Evolutionary conservation across 106 monocot genomes (phyloP), one percentile per base, ranked within the genome.

Genomic region (Chionographis japonica): DNA sequence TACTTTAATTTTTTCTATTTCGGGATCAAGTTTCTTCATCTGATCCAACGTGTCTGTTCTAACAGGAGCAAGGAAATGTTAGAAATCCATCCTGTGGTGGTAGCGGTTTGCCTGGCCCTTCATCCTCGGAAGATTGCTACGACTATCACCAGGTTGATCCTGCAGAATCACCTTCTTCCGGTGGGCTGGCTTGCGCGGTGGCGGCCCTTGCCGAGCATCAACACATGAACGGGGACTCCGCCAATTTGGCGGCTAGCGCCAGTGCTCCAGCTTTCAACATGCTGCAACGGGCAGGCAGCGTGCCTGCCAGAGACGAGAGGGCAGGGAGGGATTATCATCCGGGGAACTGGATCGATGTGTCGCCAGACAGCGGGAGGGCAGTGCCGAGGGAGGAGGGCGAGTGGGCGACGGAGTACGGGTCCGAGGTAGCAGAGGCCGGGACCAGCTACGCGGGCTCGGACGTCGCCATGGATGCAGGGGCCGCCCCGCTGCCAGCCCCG

Each of bases 201-300:
- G 80, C 82, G 11, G 77, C 85, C 57, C 53, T 87, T 13, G 85
- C 82, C 37, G 85, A 83, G 50, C 69, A 59, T 36, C 84, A 82
- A 66, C 77, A 69, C 54, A 53, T 65, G 52, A 75, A 38, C 1
- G 65, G 43, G 6, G 57, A 69, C 50, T 60, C 52, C 52, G 51
- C 68, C 56, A 57, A 20, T 63, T n/a, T 58, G 41, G 15, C 52
- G 41, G 70, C 56, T 40, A 56, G 52, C 18, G 63, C 41, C 15
- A 17, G 54, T 41, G 65, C 62, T 3, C n/a, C 63, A 15, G 52
- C 58, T 46, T 83, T 71, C 14, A 61, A 68, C 39, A 69, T 59
- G 67, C 57, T 71, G 55, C 83, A 69, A 46, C 66, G 54, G 35
- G 50, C 78, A 4, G 58, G 41, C 35, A 54, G 58, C 40, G 20